Conservation (phyloP, 805 yeast genomes). For the Cyberlindnera suaveolens region DNA sequence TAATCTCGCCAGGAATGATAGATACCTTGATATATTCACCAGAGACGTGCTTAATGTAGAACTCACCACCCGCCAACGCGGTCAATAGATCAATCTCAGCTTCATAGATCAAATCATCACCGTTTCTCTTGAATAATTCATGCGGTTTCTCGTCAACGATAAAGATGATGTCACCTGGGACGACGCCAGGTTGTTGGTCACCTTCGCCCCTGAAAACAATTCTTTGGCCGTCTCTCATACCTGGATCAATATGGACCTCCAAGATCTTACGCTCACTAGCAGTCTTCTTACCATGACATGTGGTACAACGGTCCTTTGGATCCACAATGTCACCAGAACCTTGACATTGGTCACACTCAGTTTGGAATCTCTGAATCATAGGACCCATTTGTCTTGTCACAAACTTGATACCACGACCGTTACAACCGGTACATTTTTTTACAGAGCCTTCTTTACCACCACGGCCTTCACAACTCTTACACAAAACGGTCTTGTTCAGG, state of each 20-base stretch:
- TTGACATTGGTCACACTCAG: conserved; percentile 84
- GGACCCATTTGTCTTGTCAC: conserved; percentile 99
- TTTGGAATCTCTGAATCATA: conserved; percentile 96
- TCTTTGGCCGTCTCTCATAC: conserved; percentile 93
- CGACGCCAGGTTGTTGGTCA: conserved; percentile 90
- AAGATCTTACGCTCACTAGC: conserved; percentile 83
- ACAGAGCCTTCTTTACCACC: conserved; percentile 95
- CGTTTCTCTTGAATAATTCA: conserved; percentile 75
- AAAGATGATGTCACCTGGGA: conserved; percentile 95
- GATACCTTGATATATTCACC: conserved; percentile 85
- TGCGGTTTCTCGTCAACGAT: conserved; percentile 89
- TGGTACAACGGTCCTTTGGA: conserved; percentile 81
- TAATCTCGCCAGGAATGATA: conserved; percentile 88
- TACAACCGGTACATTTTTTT: conserved; percentile 79
- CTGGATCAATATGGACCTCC: conserved; percentile 93
- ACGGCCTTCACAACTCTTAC: conserved; percentile 85
- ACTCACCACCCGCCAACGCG: conserved; percentile 93
- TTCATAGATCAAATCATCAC: conserved; percentile 78
- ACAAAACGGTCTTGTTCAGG: conserved; percentile 82
- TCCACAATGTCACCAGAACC: conserved; percentile 89
- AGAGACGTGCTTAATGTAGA: conserved; percentile 81
- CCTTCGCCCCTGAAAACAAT: conserved; percentile 93
- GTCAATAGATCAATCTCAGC: conserved; percentile 88
- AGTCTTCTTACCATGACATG: conserved; percentile 86
- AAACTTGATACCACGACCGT: conserved; percentile 87